Evolutionary conservation across 139 green algal species (phyloP).

Genomic region (Ostreobium quekettii): DNA sequence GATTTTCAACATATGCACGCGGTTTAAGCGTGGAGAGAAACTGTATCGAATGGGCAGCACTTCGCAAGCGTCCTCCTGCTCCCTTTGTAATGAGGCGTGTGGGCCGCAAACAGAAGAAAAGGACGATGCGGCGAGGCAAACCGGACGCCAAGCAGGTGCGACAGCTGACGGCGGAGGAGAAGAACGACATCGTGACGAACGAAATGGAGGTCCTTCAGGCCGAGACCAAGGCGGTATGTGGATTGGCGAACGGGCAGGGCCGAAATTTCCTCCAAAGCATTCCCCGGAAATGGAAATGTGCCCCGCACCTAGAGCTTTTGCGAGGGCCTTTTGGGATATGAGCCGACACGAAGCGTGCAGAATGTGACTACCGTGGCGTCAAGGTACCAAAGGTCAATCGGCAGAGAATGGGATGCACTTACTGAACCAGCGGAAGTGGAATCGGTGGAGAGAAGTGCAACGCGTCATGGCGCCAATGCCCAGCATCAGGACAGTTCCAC

Average conservation of each 20-base stretch:
- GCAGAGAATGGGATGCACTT: too few species aligned
- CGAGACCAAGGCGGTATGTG: slow-evolving; percentile 32
- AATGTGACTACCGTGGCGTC: neutral
- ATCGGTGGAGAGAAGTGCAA: too few species aligned
- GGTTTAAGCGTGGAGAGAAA: too few species aligned
- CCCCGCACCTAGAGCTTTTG: neutral
- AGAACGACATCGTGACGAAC: slow-evolving; percentile 50
- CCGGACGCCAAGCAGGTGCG: slow-evolving; percentile 18
- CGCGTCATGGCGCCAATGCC: neutral
- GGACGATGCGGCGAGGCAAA: slow-evolving; percentile 14
- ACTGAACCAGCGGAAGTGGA: too few species aligned
- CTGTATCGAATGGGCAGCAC: neutral
- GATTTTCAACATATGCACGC: too few species aligned
- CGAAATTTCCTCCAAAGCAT: neutral
- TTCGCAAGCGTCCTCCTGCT: neutral
- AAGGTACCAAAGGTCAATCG: neutral
- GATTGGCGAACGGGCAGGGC: neutral
- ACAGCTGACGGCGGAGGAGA: slow-evolving; percentile 51
- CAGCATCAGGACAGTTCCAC: neutral
- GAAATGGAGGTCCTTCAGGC: slow-evolving; percentile 55
- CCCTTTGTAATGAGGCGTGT: slow-evolving; percentile 1
- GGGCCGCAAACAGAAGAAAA: slow-evolving; percentile 28
- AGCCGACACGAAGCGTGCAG: neutral
- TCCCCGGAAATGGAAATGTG: neutral
- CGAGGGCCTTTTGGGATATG: neutral